Evolutionary conservation across 352 stramenopile genomes (phyloP), one percentile per base, ranked within the genome.

Genomic region (Phytophthora uliginosa): DNA sequence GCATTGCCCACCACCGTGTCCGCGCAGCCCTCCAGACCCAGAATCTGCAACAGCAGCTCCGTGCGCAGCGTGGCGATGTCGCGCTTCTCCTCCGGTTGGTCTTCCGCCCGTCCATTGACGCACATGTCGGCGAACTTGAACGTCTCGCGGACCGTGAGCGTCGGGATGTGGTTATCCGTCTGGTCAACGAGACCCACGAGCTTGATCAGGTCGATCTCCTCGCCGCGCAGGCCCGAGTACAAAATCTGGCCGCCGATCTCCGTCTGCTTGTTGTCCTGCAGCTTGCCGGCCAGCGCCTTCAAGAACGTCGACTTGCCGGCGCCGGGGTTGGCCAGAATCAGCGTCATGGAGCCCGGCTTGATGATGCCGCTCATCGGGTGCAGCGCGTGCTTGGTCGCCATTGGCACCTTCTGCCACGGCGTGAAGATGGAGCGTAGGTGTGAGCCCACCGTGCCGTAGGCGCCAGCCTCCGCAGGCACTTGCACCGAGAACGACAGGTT

Each of bases 111-210:
- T 6, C 79, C 78, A 53, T 90, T 95, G 58, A 96, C 89, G 69
- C 91, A 98, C 77, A 98, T 89, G 69, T 97, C 97, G n/a, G 96
- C 92, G 78, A 99, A 99, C 61, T 95, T 82, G 63, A 85, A 80
- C 36, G 74, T 85, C 42, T 99, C 96, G 22, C 93, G 83, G 0
- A 99, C 97, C 5, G 96, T 99, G 13, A 99, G 76, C 24, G 93
- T 89, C 7, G 96, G 82, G 40, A 94, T 84, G 86, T 99, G 97
- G 50, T 88, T 85, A 74, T 99, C 97, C 20, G 77, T 83, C 62
- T 81, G 86, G 52, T 93, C 87, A 8, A 94, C 77, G 8, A 94
- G 76, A 0, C 85, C 85, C 0, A 83, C 85, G 6, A 93, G 68
- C 70, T 94, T 94, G 57, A 84, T 74, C 2, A 85, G 68, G 73